Evolutionary conservation across 192 early-diverging fungal species (phyloP).

Genomic region (Allomyces macrogynus): DNA sequence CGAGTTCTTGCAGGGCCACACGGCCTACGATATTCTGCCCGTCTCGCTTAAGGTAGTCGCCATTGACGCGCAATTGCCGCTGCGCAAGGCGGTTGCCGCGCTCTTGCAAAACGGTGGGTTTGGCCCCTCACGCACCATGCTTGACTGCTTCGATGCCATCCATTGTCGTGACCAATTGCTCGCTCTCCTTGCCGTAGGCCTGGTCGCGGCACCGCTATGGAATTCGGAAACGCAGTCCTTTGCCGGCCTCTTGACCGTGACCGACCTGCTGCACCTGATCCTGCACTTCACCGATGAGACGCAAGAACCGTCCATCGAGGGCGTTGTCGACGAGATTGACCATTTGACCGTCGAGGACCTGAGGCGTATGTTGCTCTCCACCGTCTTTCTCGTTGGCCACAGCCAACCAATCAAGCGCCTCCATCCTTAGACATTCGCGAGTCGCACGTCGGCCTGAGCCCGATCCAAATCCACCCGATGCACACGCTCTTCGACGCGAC

Average conservation of each 20-base stretch:
- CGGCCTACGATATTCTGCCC: slow-evolving; percentile 77
- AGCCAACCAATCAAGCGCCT: too few species aligned
- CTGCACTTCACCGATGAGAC: slow-evolving; percentile 62
- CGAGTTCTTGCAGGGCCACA: slow-evolving; percentile 54
- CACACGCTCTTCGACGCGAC: slow-evolving; percentile 72
- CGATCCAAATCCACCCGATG: slow-evolving; percentile 64
- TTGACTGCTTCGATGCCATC: neutral
- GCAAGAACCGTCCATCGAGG: slow-evolving; percentile 53
- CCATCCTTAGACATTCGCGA: too few species aligned
- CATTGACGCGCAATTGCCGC: slow-evolving; percentile 67
- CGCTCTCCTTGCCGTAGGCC: slow-evolving; percentile 23
- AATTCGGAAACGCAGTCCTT: slow-evolving; percentile 56
- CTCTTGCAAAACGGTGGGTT: slow-evolving; percentile 80
- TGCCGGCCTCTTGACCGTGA: slow-evolving; percentile 87
- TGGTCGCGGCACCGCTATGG: slow-evolving; percentile 88
- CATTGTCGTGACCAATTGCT: neutral
- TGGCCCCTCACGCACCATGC: neutral
- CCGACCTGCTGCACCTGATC: slow-evolving; percentile 86
- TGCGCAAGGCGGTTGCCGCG: slow-evolving; percentile 78
- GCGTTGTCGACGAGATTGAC: slow-evolving; percentile 63
- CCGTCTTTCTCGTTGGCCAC: too few species aligned
- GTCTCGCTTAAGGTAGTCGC: slow-evolving; percentile 79
- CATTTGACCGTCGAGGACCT: slow-evolving; percentile 6
- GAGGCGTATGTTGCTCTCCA: too few species aligned
- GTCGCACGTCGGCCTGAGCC: slow-evolving; percentile 1